These are phyloP conservation scores for Helianthus tuberosus DNA, from an alignment of 129 eudicot species.

Conservation along the genomic window DNA sequence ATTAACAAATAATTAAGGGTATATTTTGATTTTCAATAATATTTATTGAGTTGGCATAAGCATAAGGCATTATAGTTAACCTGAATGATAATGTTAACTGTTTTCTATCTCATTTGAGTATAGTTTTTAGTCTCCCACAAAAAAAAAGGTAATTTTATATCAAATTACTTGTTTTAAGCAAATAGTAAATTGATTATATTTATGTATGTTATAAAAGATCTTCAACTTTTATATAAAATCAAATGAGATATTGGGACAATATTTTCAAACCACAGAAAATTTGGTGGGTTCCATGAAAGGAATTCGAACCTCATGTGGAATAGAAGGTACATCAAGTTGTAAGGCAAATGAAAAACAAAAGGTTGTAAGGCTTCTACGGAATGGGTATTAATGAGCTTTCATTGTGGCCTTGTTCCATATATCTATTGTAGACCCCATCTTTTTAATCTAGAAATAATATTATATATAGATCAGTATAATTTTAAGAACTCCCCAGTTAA, in stretches of 20 bases:
- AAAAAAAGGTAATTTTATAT: no score
- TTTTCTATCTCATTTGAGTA: no score
- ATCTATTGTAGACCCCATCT: background rate
- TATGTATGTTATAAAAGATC: background rate
- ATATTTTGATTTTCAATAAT: no score
- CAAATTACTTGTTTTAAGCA: background rate
- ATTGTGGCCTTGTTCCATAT: background rate
- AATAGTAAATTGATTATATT: no score
- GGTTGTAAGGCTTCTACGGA: background rate
- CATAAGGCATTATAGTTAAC: no score
- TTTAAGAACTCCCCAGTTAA: no score
- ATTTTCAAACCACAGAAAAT: background rate
- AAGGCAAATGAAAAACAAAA: background rate
- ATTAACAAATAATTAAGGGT: no score
- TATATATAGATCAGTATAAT: no score
- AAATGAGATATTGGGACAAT: background rate
- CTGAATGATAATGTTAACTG: no score
- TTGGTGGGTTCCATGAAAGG: background rate
- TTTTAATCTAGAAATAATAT: background rate
- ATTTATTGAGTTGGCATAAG: no score
- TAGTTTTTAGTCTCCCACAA: no score
- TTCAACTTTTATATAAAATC: background rate
- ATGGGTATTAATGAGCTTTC: background rate
- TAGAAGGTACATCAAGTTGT: background rate
- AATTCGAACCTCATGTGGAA: background rate